Base-by-base conservation (phyloP, 2,329 filamentous ascomycete genomes). In the Neurospora sp. region DNA sequence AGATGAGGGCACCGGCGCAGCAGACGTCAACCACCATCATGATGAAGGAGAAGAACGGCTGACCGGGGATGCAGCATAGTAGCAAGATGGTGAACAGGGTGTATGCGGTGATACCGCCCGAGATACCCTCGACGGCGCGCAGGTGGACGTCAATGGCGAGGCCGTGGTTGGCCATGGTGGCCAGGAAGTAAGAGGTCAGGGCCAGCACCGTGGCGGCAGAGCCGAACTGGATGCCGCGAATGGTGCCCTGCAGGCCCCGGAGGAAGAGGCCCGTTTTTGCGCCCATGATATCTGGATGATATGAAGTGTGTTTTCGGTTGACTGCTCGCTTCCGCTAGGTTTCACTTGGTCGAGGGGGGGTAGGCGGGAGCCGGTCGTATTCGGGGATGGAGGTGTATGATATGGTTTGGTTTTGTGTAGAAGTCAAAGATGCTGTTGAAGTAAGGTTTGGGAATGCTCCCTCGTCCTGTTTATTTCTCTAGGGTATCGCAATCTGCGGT, bases 121-220 rank as follows among this genome's bases (percentile, higher is more conserved):
- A 86, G 71, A 97, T 89, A 73, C 92, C 92, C 76, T 89, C 89
- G 69, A 96, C 91, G 37, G 92, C 92, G 69, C 89, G 89, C 71
- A 90, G 82, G 82, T 87, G 90, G 74, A 80, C 87, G 19, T 86
- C 83, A 74, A 94, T 93, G 70, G 77, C 70, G 15, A 89, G 79
- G 74, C 88, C 76, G 80, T 92, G 88, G 76, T 90, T 87, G 72
- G 86, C 79, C 15, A 94, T 86, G 8, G 91, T 86, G 8, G 91
- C 88, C 67, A 97, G 87, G 84, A 93, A 96, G 84, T 96, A 97
- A 67, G 89, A 90, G 84, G 91, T 94, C 76, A 96, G 87, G 74
- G 87, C 91, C 72, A 97, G 86, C 72, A 95, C 86, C 74, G 97
- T 85, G 71, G 85, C 88, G 8, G 90, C 85, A 79, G 88, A 92